Base-by-base conservation (phyloP, 2,329 filamentous ascomycete genomes). In the Fusarium fujikuroi region DNA sequence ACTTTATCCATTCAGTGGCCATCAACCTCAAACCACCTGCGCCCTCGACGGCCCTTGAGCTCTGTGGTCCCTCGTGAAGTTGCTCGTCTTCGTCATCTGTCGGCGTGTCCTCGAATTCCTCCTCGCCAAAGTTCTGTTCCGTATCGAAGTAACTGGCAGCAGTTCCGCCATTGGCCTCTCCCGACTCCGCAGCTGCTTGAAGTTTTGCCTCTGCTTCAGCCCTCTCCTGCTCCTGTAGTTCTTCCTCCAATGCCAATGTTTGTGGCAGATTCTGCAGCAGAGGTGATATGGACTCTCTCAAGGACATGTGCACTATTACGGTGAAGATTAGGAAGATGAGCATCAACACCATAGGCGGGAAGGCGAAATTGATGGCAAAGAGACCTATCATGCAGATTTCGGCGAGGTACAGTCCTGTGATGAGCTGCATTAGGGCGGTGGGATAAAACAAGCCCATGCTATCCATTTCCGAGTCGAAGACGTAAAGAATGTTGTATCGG, bases 401-500 rank as follows among this genome's bases (percentile, higher is more conserved):
- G 3, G 92, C 90, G 40, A 98, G 87, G 80, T 98, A 98, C 56
- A 97, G 85, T 28, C 95, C 95, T 2, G 92, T 91, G 34, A 95
- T 90, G 53, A 97, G 89, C 66, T 98, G 95, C 80, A 97, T 92
- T 58, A 98, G 85, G 3, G 93, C 95, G n/a, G 92, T 92, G 2
- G 94, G 92, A 79, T 97, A 98, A 75, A 94, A 91, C 19, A 95
- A 88, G 21, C 95, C 95, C 79, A 97, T 94, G 42, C 93, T 97
- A 79, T 98, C 95, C 77, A 97, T 91, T 66, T 90, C 84, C 14
- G 93, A 90, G 79, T 97, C 93, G 57, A 91, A 92, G 40, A 97
- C 94, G 81, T 94, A 98, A 56, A 98, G 87, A 62, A 98, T 83
- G 79, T 97, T 97, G 87, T 98, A 97, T 23, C 93, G 90, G 86